Conservation (phyloP, 306 rosid species). For the Ochetophila trinervis region DNA sequence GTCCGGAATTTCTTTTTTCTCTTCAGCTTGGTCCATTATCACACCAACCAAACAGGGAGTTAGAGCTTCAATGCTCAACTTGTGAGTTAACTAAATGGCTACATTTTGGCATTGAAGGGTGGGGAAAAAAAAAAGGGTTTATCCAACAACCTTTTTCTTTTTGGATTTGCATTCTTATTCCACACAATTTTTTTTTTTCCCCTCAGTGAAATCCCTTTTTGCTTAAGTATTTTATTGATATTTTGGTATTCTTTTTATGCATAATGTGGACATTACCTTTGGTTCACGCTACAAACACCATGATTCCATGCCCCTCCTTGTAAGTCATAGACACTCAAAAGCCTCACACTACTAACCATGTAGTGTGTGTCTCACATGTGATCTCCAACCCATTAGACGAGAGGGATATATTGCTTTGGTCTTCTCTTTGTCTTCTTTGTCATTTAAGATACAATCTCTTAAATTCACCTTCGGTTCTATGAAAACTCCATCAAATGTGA, state of each 20-base stretch:
- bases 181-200: constrained; percentile 22
- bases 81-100: constrained; percentile 37
- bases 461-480: constrained; percentile 29
- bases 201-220: constrained; percentile 12
- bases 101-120: constrained; percentile 35
- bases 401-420: constrained; percentile 20
- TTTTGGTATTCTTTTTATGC: constrained; percentile 32
- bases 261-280: constrained; percentile 34
- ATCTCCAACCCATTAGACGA: constrained; percentile 28
- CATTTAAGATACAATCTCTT: constrained; percentile 7
- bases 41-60: constrained; percentile 26
- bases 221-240: constrained; percentile 20
- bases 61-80: constrained; percentile 31
- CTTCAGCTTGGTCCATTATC: constrained; percentile 19
- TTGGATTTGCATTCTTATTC: constrained; percentile 28
- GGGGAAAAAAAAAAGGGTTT: neutral
- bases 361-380: constrained; percentile 45
- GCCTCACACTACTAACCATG: constrained; percentile 27
- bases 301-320: constrained; percentile 47
- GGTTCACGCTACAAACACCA: constrained; percentile 51
- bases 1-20: too few species aligned
- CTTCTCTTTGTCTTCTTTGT: constrained; percentile 22
- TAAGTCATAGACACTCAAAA: constrained; percentile 48
- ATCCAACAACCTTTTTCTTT: constrained; percentile 12
- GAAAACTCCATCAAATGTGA: constrained; percentile 22